These are phyloP conservation scores for Fusarium goolgardi DNA, from an alignment of 2,329 filamentous ascomycete genomes.

Conservation along the genomic window DNA sequence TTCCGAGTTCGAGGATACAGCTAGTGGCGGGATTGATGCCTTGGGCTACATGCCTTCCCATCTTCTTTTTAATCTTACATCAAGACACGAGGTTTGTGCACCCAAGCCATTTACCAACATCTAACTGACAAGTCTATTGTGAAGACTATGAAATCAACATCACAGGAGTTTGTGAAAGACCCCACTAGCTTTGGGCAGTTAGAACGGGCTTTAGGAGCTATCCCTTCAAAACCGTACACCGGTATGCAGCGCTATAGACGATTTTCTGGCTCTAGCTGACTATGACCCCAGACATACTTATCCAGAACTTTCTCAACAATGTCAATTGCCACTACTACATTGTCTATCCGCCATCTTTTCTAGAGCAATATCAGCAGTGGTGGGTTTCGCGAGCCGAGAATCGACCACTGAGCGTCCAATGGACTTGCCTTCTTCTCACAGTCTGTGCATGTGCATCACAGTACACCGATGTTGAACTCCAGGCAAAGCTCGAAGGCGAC, in stretches of 20 bases:
- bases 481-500: conserved; percentile 49
- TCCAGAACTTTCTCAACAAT: conserved; percentile 54
- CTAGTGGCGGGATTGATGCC: conserved; percentile 49
- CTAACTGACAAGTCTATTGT: neutral
- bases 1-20: conserved; percentile 43
- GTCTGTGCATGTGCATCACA: conserved; percentile 54
- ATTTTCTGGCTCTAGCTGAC: conserved; percentile 12
- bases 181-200: conserved; percentile 47
- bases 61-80: conserved; percentile 47
- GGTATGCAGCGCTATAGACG: conserved; percentile 44
- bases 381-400: conserved; percentile 49
- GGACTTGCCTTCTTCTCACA: conserved; percentile 55
- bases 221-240: conserved; percentile 52
- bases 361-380: conserved; percentile 54
- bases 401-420: conserved; percentile 51
- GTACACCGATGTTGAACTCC: conserved; percentile 49
- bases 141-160: conserved; percentile 25
- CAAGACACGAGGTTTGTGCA: conserved; percentile 44
- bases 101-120: neutral
- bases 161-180: conserved; percentile 42
- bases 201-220: conserved; percentile 48
- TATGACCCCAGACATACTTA: conserved; percentile 49
- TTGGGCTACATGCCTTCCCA: conserved; percentile 53
- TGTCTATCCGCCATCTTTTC: conserved; percentile 52
- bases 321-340: conserved; percentile 57